Percentiles rank a stretch among this genome's conserved stretches.
These are phyloP conservation scores for Lasiosphaeria miniovina DNA, from an alignment of 495 filamentous ascomycete genomes.

Conservation along the genomic window DNA sequence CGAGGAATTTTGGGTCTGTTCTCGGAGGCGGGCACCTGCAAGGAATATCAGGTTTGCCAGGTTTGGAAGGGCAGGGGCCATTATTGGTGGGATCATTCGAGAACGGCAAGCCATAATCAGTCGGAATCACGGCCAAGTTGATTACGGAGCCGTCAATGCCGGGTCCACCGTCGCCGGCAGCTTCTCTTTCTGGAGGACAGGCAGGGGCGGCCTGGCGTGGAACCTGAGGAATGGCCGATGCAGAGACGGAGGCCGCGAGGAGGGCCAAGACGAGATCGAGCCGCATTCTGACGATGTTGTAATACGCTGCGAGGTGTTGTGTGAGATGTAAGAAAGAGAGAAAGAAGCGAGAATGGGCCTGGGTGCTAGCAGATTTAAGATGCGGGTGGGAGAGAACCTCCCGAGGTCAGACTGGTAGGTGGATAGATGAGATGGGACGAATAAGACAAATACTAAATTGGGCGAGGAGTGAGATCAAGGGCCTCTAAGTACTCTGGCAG, in stretches of 20 bases:
- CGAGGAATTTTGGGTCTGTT: conserved; percentile 22
- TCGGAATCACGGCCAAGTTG: conserved; percentile 19
- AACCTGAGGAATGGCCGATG: background rate
- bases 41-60: conserved; percentile 20
- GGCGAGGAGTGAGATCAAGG: no score
- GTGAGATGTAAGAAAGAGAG: background rate
- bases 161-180: no score
- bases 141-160: background rate
- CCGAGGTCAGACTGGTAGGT: no score
- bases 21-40: conserved; percentile 24
- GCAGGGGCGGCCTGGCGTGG: conserved; percentile 7
- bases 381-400: no score
- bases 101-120: background rate
- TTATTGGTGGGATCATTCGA: background rate
- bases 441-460: no score
- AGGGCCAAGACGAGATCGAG: conserved; percentile 11
- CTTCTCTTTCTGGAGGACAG: no score
- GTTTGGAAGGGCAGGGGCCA: conserved; percentile 16
- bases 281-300: conserved; percentile 10
- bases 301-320: background rate
- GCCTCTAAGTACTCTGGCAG: no score
- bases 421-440: no score
- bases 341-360: background rate
- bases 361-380: background rate
- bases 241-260: conserved; percentile 10